Base-by-base conservation (phyloP, 2,329 filamentous ascomycete genomes). In the Alternaria incomplexa region DNA sequence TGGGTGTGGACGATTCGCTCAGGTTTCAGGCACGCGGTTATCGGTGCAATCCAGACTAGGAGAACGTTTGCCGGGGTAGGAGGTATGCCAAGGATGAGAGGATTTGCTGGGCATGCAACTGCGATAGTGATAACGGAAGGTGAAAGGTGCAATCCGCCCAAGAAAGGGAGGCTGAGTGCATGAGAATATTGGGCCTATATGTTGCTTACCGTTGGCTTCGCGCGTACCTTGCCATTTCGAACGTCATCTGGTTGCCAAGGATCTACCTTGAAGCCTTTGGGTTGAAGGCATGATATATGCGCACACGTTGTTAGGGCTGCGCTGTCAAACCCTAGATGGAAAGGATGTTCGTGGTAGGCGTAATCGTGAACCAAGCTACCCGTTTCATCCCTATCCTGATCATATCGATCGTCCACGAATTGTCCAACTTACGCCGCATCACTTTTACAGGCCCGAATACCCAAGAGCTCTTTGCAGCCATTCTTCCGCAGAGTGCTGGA, bases 11-110 rank as follows among this genome's bases (percentile, higher is more conserved):
- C 61, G 63, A 70, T 67, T 73, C 63, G 64, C 46, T 61, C 62
- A 58, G 47, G 58, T 45, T 57, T 61, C 65, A 74, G 72, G 66
- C 67, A 76, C 66, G 69, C 65, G 64, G 66, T 70, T 74, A 66
- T 72, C 70, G 69, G 73, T 69, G 58, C 58, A 67, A 66, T 64
- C 65, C 67, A 62, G 57, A 66, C 56, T 71, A 63, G 73, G 75
- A 73, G 63, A 73, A 71, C 59, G 71, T 75, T 77, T 77, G 58
- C 77, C 71, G 72, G 71, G 63, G 25, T 56, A 50, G 51, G 57
- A 66, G 61, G 51, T 64, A 51, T 57, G 74, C 76, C 74, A 78
- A 77, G 76, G 36, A 65, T 63, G 60, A 71, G 70, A 57, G 70
- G 70, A 73, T 65, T 61, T 64, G 46, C 69, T 66, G 64, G 71